Base-by-base conservation (phyloP, 2,329 filamentous ascomycete species). In the Cladosporium sp. region DNA sequence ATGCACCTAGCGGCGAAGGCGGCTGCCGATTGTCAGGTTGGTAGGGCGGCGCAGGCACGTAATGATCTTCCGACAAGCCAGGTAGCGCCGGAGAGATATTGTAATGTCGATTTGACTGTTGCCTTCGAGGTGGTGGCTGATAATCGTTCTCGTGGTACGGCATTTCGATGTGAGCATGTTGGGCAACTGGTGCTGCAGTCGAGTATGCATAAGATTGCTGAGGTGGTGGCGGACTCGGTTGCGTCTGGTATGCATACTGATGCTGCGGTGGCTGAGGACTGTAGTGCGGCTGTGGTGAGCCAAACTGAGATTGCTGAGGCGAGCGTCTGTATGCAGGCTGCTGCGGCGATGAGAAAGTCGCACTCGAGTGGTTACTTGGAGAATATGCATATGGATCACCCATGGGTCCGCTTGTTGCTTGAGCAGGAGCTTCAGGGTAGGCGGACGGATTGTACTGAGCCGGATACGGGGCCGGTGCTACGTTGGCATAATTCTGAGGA, bases 401-500 rank as follows among this genome's bases (percentile, higher is more conserved):
- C 66, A 74, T 67, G 31, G 71, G 72, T 50, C 69, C 73, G 64
- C 69, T 73, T 26, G 68, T 71, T 70, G 65, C 68, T 70, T 40
- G 67, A 67, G 62, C 69, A 69, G 56, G 67, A 65, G 55, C 70
- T 52, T 72, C 70, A 6, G 69, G 61, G 65, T 72, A 75, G 7
- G 71, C 69, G 7, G 72, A 67, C 7, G 70, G 66, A 61, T 70
- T 69, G 64, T 72, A 72, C 53, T 71, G 68, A 60, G 65, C 37
- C 46, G 58, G 71, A 59, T 76, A 74, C 62, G 75, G 79, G 31
- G 76, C 73, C 59, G 76, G 70, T 63, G 74, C 76, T 28, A 78
- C 69, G 61, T 75, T 78, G 52, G 77, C 76, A 66, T 84, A 94
- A 44, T 83, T 81, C 75, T 90, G 85, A 1, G 91, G 91, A 73